These are phyloP conservation scores for Beverwykella pulmonaria DNA, from an alignment of 495 filamentous ascomycete species.

Conservation along the genomic window DNA sequence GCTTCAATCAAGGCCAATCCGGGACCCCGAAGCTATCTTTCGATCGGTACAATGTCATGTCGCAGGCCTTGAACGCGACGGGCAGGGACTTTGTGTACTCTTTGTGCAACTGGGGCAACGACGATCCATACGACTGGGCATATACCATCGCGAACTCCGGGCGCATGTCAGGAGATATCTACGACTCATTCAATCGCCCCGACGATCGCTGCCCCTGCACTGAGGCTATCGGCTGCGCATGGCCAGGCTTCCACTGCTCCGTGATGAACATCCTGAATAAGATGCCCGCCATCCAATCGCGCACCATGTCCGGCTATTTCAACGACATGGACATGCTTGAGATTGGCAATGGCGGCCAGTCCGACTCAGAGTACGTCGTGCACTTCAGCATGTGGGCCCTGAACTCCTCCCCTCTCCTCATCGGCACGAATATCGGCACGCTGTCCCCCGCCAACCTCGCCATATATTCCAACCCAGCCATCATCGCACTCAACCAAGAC, in stretches of 20 bases:
- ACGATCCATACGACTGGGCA: slow-evolving; percentile 54
- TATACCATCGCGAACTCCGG: slow-evolving; percentile 60
- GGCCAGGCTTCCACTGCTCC: slow-evolving; percentile 59
- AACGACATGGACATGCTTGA: slow-evolving; percentile 48
- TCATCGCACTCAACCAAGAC: slow-evolving; percentile 39
- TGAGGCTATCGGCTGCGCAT: slow-evolving; percentile 50
- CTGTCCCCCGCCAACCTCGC: slow-evolving; percentile 37
- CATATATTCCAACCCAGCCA: slow-evolving; percentile 40
- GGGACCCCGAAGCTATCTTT: slow-evolving; percentile 54
- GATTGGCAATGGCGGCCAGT: slow-evolving; percentile 41
- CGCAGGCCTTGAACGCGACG: slow-evolving; percentile 59
- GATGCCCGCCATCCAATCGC: slow-evolving; percentile 31
- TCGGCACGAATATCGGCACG: slow-evolving; percentile 38
- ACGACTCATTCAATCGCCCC: slow-evolving; percentile 45
- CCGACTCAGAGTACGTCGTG: slow-evolving; percentile 41
- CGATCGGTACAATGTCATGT: slow-evolving; percentile 62
- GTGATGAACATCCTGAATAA: slow-evolving; percentile 49
- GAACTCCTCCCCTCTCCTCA: slow-evolving; percentile 36
- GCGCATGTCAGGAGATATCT: slow-evolving; percentile 60
- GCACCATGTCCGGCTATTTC: slow-evolving; percentile 37
- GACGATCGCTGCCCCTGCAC: slow-evolving; percentile 43
- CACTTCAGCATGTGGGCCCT: slow-evolving; percentile 44
- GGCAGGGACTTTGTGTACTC: slow-evolving; percentile 63
- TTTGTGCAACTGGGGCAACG: slow-evolving; percentile 67
- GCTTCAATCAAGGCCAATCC: slow-evolving; percentile 58